Evolutionary conservation across 768 basidiomycete species (phyloP).

Genomic region (Multifurca ochricompacta): DNA sequence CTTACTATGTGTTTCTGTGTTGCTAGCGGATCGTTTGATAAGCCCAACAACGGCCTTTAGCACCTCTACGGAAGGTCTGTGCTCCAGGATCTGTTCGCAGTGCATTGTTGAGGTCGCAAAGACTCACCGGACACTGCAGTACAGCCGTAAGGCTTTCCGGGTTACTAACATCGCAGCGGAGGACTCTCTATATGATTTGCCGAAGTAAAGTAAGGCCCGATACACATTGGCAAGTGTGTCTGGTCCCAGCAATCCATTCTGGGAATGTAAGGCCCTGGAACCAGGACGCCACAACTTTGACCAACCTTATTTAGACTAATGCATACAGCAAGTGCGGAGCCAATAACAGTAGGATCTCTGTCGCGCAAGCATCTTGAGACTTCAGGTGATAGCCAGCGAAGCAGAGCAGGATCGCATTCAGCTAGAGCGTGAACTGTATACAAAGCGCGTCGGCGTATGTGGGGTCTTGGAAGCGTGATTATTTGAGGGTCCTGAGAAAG

Average conservation of each 20-base stretch:
- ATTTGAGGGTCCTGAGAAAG: neutral
- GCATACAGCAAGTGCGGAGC: conserved; percentile 13
- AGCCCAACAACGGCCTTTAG: conserved; percentile 7
- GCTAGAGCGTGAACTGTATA: conserved; percentile 15
- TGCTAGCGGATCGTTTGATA: conserved; percentile 9
- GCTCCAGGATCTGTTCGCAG: neutral
- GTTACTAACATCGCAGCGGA: conserved; percentile 5
- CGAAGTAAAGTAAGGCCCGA: neutral
- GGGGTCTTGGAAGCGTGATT: neutral
- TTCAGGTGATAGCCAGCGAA: conserved; percentile 11
- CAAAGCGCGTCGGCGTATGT: conserved; percentile 10
- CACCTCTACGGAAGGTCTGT: conserved; percentile 15
- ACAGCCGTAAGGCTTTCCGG: conserved; percentile 11
- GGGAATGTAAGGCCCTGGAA: neutral
- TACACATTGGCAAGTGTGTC: conserved; percentile 2
- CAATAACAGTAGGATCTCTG: conserved; percentile 12
- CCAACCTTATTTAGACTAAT: conserved; percentile 13
- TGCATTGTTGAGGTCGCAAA: neutral
- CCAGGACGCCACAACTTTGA: neutral
- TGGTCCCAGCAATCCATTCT: conserved; percentile 15
- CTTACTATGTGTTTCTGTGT: conserved; percentile 6
- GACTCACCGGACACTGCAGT: conserved; percentile 12
- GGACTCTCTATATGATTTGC: conserved; percentile 1
- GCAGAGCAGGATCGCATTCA: conserved; percentile 3
- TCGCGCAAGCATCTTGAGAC: conserved; percentile 16